Base-by-base conservation (phyloP, 805 yeast species). In the Barnettozyma siamensis region DNA sequence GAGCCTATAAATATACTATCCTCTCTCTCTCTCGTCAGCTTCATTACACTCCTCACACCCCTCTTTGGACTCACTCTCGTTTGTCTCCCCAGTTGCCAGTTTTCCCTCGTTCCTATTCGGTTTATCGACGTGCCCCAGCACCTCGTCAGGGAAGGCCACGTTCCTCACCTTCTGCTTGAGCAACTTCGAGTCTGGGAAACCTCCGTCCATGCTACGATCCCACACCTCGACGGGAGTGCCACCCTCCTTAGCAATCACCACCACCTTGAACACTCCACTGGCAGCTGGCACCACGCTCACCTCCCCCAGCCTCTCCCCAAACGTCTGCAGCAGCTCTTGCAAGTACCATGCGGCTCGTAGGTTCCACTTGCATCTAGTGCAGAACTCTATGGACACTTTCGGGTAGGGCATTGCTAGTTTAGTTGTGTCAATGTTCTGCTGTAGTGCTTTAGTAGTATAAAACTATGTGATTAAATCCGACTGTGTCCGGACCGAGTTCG, bases 361-460 rank as follows among this genome's bases (percentile, higher is more conserved):
- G 52, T 84, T 83, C 96, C 96, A 88, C 54, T 83, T 83, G 67
- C 96, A 88, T 55, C 74, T 76, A 30, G 83, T 82, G 57, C 96
- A 88, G 62, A 81, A 88, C 49, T 75, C 71, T 32, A 88, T 86
- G 5, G 76, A 64, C 2, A 88, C 74, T 33, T 78, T 66, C 2
- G 94, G 93, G 44, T 69, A 78, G 3, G 40, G 40, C 37, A 35
- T 35, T 5, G 7, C 13, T 18, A 13, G n/a, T 11, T 15, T 7
- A n/a, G 7, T 15, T 15, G 9, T n/a, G 18, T 18, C 31, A 16
- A n/a, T 15, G 11, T 21, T n/a, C n/a, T n/a, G n/a, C n/a, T n/a
- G n/a, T n/a, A n/a, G n/a, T n/a, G n/a, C n/a, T n/a, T n/a, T n/a
- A n/a, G n/a, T 9, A 21, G 24, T 21, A 21, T 21, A 21, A 21